Percentiles rank a stretch among this genome's conserved stretches.
phyloP scores from a whole-genome alignment of 495 filamentous ascomycete species.

The Hyaloscypha hepaticicola region DNA sequence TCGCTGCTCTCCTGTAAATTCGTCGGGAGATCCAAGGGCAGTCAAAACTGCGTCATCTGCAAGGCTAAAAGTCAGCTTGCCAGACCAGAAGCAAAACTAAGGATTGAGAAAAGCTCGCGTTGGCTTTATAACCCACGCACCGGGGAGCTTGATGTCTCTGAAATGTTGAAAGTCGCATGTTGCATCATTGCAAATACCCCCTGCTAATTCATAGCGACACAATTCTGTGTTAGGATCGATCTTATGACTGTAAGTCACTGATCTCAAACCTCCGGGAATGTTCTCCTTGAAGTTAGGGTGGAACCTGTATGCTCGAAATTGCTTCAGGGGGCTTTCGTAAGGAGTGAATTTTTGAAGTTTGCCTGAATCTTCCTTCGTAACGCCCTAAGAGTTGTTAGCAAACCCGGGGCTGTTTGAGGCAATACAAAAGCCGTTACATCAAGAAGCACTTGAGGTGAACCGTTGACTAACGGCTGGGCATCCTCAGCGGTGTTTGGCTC shows the following conservation, averaged over 20 bases:
- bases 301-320: conserved; percentile 86
- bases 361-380: conserved; percentile 1
- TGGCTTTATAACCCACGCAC: conserved; percentile 58
- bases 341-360: conserved; percentile 52
- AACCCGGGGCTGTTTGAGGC: not conserved
- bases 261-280: conserved; percentile 75
- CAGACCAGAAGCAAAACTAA: conserved; percentile 46
- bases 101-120: conserved; percentile 24
- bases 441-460: conserved; percentile 31
- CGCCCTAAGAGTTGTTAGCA: conserved; percentile 25
- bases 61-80: conserved; percentile 55
- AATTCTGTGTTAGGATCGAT: conserved; percentile 72
- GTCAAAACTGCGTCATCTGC: conserved; percentile 86
- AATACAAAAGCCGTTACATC: conserved; percentile 40
- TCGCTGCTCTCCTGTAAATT: conserved; percentile 66
- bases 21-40: conserved; percentile 75
- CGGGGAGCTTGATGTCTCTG: conserved; percentile 67
- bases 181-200: conserved; percentile 73
- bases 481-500: not conserved
- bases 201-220: conserved; percentile 71
- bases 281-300: conserved; percentile 70
- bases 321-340: conserved; percentile 79
- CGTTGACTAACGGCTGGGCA: conserved; percentile 25
- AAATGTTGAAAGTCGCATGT: conserved; percentile 79
- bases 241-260: conserved; percentile 87